These are phyloP conservation scores for Xylaria sp. DNA, from an alignment of 2,329 filamentous ascomycete genomes.

Conservation along the genomic window DNA sequence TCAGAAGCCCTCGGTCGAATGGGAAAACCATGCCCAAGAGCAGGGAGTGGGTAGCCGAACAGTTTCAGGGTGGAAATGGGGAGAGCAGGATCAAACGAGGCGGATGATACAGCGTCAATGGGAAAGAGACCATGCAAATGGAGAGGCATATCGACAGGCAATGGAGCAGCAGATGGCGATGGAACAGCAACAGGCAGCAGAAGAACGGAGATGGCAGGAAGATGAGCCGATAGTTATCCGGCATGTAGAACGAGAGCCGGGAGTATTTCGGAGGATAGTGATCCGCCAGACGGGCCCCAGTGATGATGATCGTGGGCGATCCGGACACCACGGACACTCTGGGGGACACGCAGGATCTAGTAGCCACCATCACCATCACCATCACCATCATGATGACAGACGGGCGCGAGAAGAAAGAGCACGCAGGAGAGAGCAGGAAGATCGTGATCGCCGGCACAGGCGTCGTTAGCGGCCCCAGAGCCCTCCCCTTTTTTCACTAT, in stretches of 20 bases:
- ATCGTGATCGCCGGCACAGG: background rate
- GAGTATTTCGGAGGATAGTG: background rate
- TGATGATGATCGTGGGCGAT: background rate
- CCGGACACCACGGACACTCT: background rate
- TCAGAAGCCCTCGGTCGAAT: background rate
- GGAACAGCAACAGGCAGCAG: background rate
- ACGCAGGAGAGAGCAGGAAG: background rate
- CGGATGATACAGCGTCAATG: background rate
- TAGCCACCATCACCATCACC: background rate
- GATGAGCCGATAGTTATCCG: too few species aligned
- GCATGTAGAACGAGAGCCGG: background rate
- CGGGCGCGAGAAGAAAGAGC: background rate
- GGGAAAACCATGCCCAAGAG: background rate
- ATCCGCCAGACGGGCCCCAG: background rate
- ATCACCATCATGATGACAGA: background rate
- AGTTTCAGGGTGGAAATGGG: background rate
- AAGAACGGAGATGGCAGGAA: background rate
- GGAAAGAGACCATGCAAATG: background rate
- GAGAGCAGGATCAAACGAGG: background rate
- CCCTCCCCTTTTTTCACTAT: too few species aligned
- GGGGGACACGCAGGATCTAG: background rate
- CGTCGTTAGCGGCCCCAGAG: background rate
- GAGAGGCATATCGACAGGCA: background rate
- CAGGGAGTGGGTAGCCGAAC: background rate
- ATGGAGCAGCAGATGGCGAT: background rate